Base-by-base conservation (phyloP, 1,284 basidiomycete species). In the Pseudozyma flocculosa region DNA sequence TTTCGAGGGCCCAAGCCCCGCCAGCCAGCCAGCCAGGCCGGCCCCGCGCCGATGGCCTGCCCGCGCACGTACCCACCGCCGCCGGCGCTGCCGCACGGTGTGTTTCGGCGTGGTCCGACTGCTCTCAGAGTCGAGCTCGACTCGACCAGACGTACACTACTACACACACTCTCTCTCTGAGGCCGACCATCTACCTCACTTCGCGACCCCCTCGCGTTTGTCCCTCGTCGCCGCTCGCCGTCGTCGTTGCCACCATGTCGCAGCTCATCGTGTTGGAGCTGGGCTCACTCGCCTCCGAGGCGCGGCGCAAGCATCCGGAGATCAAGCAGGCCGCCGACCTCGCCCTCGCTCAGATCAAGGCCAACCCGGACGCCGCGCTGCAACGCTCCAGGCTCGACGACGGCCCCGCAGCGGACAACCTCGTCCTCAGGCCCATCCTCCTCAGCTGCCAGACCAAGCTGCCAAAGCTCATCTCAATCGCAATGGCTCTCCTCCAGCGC, bases 371-470 rank as follows among this genome's bases (percentile, higher is more conserved):
- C 32, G 45, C 39, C 22, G 58, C 63, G n/a, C 57, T 65, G 26
- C 46, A 56, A 30, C 47, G 56, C 11, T 52, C 42, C 11, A 50
- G 44, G 22, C 5, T 40, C 21, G 50, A 56, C 50, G 37, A 43
- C 34, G 38, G 44, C 48, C 45, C 54, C 43, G 32, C 57, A 3
- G 45, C 41, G 22, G 63, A 70, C 23, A 88, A 90, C 82, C 84
- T 86, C 23, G 83, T 97, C 22, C 83, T 97, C 26, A 83, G 85
- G 44, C 93, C 95, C 0, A 87, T 98, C 2, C 90, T 93, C 72
- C 90, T 95, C 83, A 92, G 91, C 45, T 94, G 92, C 76, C 86
- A 88, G 41, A 95, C 92, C 11, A 91, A 89, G 80, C 90, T 92
- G 64, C 86, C 89, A 3, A 97, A 97, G 83, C 89, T 96, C 43